phyloP scores from a whole-genome alignment of 768 basidiomycete genomes.

The Termitomyces sp. region DNA sequence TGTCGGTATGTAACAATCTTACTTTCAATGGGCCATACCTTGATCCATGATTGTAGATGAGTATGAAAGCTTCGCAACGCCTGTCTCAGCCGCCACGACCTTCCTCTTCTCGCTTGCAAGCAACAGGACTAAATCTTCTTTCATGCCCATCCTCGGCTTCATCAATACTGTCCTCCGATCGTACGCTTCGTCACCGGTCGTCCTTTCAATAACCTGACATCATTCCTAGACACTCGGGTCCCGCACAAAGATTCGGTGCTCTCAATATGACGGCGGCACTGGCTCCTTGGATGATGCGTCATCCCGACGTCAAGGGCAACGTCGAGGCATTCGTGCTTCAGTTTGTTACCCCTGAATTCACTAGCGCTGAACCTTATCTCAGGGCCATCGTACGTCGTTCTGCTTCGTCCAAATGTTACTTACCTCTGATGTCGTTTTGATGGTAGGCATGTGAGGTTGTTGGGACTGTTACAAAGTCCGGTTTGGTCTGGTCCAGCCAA shows the following conservation, averaged over 20 bases:
- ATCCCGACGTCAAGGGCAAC: constrained; percentile 69
- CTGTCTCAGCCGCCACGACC: constrained; percentile 71
- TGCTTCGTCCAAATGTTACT: background rate
- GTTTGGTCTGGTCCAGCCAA: constrained; percentile 60
- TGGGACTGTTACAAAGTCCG: constrained; percentile 64
- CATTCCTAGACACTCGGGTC: constrained; percentile 29
- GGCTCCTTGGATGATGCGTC: constrained; percentile 76
- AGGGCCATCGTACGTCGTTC: constrained; percentile 60
- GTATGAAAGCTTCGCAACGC: constrained; percentile 72
- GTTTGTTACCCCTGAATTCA: constrained; percentile 72
- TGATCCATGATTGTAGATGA: constrained; percentile 47
- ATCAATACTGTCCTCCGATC: constrained; percentile 70
- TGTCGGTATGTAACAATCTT: constrained; percentile 45
- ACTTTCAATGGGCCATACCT: background rate
- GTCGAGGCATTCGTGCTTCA: constrained; percentile 76
- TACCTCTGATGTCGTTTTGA: constrained; percentile 1
- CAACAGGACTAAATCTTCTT: constrained; percentile 77
- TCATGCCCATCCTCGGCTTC: constrained; percentile 74
- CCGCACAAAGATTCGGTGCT: constrained; percentile 77
- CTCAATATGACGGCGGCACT: constrained; percentile 78
- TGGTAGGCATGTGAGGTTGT: constrained; percentile 75
- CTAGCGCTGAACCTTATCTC: constrained; percentile 62
- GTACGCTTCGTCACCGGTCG: constrained; percentile 30
- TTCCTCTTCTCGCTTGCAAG: constrained; percentile 76
- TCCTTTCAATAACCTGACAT: background rate